Base-by-base conservation (phyloP, 164 flowering plant genomes). In the Umbellularia californica region DNA sequence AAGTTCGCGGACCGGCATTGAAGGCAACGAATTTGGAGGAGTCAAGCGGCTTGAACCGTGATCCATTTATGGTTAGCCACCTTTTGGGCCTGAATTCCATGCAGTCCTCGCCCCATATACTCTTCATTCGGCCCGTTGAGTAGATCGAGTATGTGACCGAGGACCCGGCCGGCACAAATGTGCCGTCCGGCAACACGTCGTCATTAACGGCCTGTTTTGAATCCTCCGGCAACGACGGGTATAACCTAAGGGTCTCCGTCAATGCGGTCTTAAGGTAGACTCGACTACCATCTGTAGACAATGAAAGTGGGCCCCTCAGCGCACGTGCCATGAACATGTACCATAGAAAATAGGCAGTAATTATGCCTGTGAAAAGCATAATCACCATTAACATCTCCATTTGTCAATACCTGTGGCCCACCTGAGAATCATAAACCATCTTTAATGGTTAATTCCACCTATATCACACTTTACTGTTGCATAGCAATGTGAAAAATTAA, bases 1-100 rank as follows among this genome's bases (percentile, higher is more conserved):
- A 95, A 0, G 89, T 86, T 75, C 99, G 86, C 0, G 97, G 99
- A 0, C 99, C 99, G 0, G 91, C 97, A 70, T 95, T 95, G 81
- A 95, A 95, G 10, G 99, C 83, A 5, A 93, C 93, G 68, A 90
- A 93, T 70, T 69, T 77, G 77, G 70, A 90, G 5, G 81, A 75
- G 65, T 90, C 90, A 1, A 81, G 77, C 6, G 67, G 11, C 69
- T 80, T 86, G 51, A 78, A 81, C 25, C 70, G 79, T 41, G 69
- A 75, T 9, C 74, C 88, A 27, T 87, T 87, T 2, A 74, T 25
- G 5, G 89, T 69, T 19, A 90, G 64, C 94, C 92, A 88, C 52
- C 94, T 75, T 76, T 90, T 90, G 2, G 92, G 94, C 74, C 75
- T 70, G 78, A 87, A 90, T 24, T 88, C 90, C 1, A 83, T 58